Conservation (phyloP, 2,329 filamentous ascomycete species). For the Annulohypoxylon truncatum region DNA sequence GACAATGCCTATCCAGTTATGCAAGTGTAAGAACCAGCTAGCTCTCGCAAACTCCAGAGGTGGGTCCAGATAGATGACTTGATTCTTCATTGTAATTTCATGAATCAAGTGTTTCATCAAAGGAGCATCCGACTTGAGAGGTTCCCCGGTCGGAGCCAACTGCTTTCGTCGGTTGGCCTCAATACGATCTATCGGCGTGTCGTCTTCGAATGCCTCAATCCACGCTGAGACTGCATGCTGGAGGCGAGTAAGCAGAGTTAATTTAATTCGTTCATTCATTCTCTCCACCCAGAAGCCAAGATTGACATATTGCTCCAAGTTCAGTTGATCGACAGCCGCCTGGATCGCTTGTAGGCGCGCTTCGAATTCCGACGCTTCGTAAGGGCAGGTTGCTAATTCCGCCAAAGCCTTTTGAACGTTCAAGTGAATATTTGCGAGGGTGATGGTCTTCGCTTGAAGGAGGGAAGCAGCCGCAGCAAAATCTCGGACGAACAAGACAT, state of each 20-base stretch:
- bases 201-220: slow-evolving; percentile 85
- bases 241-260: slow-evolving; percentile 83
- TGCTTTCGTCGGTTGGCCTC: slow-evolving; percentile 66
- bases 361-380: slow-evolving; percentile 83
- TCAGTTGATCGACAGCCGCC: slow-evolving; percentile 92
- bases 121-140: slow-evolving; percentile 65
- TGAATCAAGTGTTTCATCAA: slow-evolving; percentile 80
- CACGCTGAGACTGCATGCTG: slow-evolving; percentile 85
- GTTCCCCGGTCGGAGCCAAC: slow-evolving; percentile 57
- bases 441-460: slow-evolving; percentile 87
- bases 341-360: slow-evolving; percentile 87
- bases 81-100: slow-evolving; percentile 97
- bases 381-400: slow-evolving; percentile 86
- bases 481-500: slow-evolving; percentile 95
- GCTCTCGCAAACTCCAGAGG: slow-evolving; percentile 91
- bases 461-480: slow-evolving; percentile 89
- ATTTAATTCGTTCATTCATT: slow-evolving; percentile 87
- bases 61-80: slow-evolving; percentile 95
- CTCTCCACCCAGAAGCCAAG: slow-evolving; percentile 88
- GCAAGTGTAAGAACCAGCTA: slow-evolving; percentile 92
- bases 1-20: slow-evolving; percentile 91
- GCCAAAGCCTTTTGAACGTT: slow-evolving; percentile 82
- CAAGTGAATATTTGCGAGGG: slow-evolving; percentile 81
- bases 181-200: slow-evolving; percentile 54
- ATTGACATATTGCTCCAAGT: slow-evolving; percentile 95